phyloP scores from a whole-genome alignment of 306 rosid genomes.

The Fragaria iinumae region DNA sequence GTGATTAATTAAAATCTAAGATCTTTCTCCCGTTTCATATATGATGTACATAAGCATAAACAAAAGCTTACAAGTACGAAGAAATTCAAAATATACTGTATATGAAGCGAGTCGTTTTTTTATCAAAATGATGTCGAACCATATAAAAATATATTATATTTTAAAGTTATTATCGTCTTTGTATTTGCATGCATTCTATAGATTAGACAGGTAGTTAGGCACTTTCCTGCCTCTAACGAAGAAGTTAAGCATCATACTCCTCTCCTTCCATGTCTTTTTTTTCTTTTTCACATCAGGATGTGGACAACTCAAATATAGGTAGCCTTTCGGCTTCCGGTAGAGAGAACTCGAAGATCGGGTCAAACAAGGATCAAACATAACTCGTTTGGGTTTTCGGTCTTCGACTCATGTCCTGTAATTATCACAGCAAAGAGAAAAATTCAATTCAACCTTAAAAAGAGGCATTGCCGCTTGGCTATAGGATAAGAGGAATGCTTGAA shows the following conservation, averaged over 20 bases:
- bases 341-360: constrained; percentile 3
- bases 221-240: constrained; percentile 18
- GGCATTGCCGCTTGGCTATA: not conserved
- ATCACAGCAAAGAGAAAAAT: not conserved
- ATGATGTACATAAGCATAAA: too few species aligned
- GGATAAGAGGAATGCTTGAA: not conserved
- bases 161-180: too few species aligned
- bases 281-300: not conserved
- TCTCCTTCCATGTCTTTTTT: not conserved
- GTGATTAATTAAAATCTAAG: too few species aligned
- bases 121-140: too few species aligned
- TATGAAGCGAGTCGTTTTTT: too few species aligned
- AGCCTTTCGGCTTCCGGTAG: not conserved
- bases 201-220: not conserved
- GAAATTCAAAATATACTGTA: too few species aligned
- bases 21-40: too few species aligned
- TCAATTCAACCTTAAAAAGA: not conserved
- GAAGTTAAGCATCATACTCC: not conserved
- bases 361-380: constrained; percentile 12
- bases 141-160: too few species aligned
- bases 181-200: too few species aligned
- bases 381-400: not conserved
- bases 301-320: too few species aligned
- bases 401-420: not conserved
- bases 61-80: too few species aligned